Conservation (phyloP, 2,329 filamentous ascomycete species). For the Ilyonectria robusta region DNA sequence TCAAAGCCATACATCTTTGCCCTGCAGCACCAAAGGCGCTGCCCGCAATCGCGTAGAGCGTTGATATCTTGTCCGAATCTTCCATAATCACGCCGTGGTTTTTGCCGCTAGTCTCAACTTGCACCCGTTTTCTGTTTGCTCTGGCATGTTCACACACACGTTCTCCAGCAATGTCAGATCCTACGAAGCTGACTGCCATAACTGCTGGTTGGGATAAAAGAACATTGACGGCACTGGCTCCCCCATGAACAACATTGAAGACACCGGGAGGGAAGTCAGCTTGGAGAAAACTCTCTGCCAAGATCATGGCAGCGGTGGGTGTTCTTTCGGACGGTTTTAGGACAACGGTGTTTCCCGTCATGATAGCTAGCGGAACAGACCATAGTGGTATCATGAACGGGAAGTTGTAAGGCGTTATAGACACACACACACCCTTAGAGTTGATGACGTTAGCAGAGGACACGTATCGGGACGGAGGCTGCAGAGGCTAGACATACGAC, state of each 20-base stretch:
- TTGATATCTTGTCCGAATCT: conserved; percentile 78
- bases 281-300: conserved; percentile 69
- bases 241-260: conserved; percentile 76
- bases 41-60: conserved; percentile 75
- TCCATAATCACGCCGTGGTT: conserved; percentile 78
- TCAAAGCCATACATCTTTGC: conserved; percentile 78
- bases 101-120: conserved; percentile 78
- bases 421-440: conserved; percentile 26
- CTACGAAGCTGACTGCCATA: conserved; percentile 78
- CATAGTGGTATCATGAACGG: conserved; percentile 41
- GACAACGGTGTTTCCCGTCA: conserved; percentile 37
- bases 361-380: conserved; percentile 34
- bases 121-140: conserved; percentile 78
- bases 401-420: conserved; percentile 35
- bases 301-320: conserved; percentile 72
- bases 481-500: conserved; percentile 7
- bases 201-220: conserved; percentile 77
- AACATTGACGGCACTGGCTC: conserved; percentile 75
- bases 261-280: conserved; percentile 38
- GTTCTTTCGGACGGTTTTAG: conserved; percentile 67
- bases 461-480: background rate
- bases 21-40: conserved; percentile 78
- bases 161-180: conserved; percentile 77
- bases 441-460: background rate
- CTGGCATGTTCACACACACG: conserved; percentile 77